These are phyloP conservation scores for Phaeoacremonium minimum DNA, from an alignment of 2,329 filamentous ascomycete species.

Conservation along the genomic window DNA sequence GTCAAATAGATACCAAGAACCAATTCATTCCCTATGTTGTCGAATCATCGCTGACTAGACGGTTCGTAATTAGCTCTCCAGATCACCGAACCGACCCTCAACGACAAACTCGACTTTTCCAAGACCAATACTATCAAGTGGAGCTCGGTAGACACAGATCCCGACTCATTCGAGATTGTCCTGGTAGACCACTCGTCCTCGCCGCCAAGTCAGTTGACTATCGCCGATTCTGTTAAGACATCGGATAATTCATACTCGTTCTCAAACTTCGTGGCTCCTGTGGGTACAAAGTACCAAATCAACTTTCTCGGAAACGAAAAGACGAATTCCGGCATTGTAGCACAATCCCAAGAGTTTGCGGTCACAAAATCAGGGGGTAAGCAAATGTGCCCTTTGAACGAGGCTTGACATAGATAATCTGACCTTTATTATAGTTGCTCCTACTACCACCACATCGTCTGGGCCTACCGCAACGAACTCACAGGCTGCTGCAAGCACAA, in stretches of 20 bases:
- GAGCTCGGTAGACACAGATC: conserved; percentile 31
- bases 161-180: conserved; percentile 29
- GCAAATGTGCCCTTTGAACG: background rate
- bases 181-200: conserved; percentile 33
- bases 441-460: background rate
- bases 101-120: conserved; percentile 28
- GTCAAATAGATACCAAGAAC: background rate
- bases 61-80: too few relatives aligned
- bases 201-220: conserved; percentile 21
- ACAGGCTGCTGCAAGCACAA: background rate
- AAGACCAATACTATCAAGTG: conserved; percentile 30
- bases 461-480: background rate
- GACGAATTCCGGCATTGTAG: conserved; percentile 31
- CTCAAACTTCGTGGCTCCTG: conserved; percentile 18
- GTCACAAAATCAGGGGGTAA: conserved; percentile 15
- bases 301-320: conserved; percentile 28
- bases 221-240: conserved; percentile 28
- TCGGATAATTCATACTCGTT: conserved; percentile 27
- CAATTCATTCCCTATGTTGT: background rate
- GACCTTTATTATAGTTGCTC: background rate
- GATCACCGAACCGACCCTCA: conserved; percentile 25
- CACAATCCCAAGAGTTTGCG: conserved; percentile 22
- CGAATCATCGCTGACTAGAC: conserved; percentile 4
- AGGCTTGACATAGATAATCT: background rate
- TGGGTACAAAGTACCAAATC: conserved; percentile 30